A percentile compares a stretch with the other conserved stretches of the same genome.
Conservation (phyloP, 164 flowering plant genomes). For the Aristolochia californica region DNA sequence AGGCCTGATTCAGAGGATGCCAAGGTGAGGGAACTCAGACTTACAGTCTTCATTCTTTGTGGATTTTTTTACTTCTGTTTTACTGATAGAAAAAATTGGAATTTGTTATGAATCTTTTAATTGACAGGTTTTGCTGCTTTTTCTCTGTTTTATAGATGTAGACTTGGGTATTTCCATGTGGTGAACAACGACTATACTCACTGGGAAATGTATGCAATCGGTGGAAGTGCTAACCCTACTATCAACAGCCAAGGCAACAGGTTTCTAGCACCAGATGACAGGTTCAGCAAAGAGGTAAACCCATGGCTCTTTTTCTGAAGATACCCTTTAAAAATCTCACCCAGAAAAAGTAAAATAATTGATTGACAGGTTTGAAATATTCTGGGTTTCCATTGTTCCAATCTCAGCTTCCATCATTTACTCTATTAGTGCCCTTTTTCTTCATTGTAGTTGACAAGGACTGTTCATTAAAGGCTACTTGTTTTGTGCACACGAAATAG, state of each 20-base stretch:
- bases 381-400: too few species aligned
- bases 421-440: too few species aligned
- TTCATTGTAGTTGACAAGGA: too few species aligned
- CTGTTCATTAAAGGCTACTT: not conserved
- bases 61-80: not conserved
- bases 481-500: slow-evolving; percentile 12
- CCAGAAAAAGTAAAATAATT: too few species aligned
- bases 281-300: slow-evolving; percentile 46
- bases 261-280: slow-evolving; percentile 53
- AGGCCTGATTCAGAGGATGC: slow-evolving; percentile 75
- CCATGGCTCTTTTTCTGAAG: not conserved
- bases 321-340: too few species aligned
- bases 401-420: too few species aligned
- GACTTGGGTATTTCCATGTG: slow-evolving; percentile 75
- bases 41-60: not conserved
- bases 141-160: slow-evolving; percentile 35
- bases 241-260: slow-evolving; percentile 81
- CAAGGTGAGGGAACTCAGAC: slow-evolving; percentile 30
- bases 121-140: not conserved
- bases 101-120: not conserved
- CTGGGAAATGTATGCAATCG: slow-evolving; percentile 84
- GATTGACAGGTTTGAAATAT: too few species aligned
- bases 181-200: slow-evolving; percentile 83
- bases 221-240: slow-evolving; percentile 79
- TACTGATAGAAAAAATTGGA: not conserved